Evolutionary conservation across 1,284 basidiomycete genomes (phyloP), one percentile per base, ranked within the genome.

Genomic region (Ceratobasidium sp.): DNA sequence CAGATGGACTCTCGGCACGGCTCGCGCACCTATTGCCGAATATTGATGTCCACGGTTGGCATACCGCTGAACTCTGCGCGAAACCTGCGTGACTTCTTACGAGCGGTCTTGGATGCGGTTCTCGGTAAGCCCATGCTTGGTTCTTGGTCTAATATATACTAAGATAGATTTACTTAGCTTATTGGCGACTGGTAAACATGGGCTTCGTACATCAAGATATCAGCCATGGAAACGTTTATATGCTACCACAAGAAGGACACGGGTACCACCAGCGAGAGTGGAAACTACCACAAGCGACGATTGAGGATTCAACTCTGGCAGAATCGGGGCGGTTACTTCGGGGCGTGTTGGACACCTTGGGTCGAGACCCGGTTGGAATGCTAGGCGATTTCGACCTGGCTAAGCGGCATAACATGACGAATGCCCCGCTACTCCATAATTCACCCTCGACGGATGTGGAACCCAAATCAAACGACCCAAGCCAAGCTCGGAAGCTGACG

Each of bases 301-400:
- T 69, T n/a, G 18, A 49, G 15, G 33, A 55, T 33, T 15, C 51
- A 33, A 53, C 55, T 56, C 39, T 70, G n/a, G 51, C n/a, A 20
- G 28, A 39, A 33, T 70, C 68, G 10, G 68, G 58, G 33, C 6
- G 4, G 9, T 33, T 26, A 23, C 53, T 70, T 20, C 68, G 53
- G 9, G 7, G 39, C 28, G 26, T 70, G n/a, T n/a, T n/a, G n/a
- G n/a, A n/a, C n/a, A n/a, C n/a, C n/a, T n/a, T n/a, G n/a, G n/a
- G n/a, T n/a, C 28, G 68, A 53, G 28, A 56, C 51, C 68, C 68
- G 15, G 40, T 18, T 13, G 68, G 68, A 28, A 55, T 70, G 33
- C 26, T 70, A 3, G 55, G 51, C 13, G 68, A 70, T 23, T 70
- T 70, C 28, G 68, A 70, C 68, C 68, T 70, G 3, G 20, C 46